Base-by-base conservation (phyloP, 495 filamentous ascomycete genomes). In the Penicillium arizonense region DNA sequence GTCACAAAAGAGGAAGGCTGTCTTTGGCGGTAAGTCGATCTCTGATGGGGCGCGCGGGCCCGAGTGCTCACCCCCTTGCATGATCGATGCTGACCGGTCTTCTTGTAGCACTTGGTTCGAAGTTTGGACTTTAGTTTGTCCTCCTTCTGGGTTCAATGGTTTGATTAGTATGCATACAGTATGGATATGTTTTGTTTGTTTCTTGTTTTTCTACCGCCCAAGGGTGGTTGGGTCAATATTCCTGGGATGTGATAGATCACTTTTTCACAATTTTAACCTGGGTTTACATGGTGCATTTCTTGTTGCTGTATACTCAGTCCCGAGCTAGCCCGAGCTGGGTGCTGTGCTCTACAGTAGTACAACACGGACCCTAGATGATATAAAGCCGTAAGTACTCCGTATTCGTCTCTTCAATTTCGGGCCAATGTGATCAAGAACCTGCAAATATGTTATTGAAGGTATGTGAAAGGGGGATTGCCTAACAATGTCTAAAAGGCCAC, bases 1-100 rank as follows among this genome's bases (percentile, higher is more conserved):
- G 47, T 85, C 83, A 63, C 90, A 96, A 76, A 97, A 97, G 79
- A 83, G 82, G 70, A 88, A 88, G 58, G 72, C 88, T 51, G 68
- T 96, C 44, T 73, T 95, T 56, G 88, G 90, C 16, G 72, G 75
- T 80, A 68, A 62, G 76, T 75, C 38, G 14, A 46, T 57, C 44
- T 34, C 37, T 37, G 35, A 28, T 50, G 55, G 37, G n/a, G 44
- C 32, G 39, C 33, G 33, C 10, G 5, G 14, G 21, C 23, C 12
- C 5, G 24, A 24, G 12, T 46, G 16, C 26, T 24, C 24, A 16
- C 30, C 45, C 63, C 63, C 60, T 66, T 62, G 56, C 62, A 47
- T 64, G 37, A 38, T 57, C 57, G 50, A 53, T 26, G 46, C 60
- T 63, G 54, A 65, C 60, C 59, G 46, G 38, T 53, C 34, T 62